Evolutionary conservation across 2,329 filamentous ascomycete genomes (phyloP).

Genomic region (Colletotrichum cuscutae): DNA sequence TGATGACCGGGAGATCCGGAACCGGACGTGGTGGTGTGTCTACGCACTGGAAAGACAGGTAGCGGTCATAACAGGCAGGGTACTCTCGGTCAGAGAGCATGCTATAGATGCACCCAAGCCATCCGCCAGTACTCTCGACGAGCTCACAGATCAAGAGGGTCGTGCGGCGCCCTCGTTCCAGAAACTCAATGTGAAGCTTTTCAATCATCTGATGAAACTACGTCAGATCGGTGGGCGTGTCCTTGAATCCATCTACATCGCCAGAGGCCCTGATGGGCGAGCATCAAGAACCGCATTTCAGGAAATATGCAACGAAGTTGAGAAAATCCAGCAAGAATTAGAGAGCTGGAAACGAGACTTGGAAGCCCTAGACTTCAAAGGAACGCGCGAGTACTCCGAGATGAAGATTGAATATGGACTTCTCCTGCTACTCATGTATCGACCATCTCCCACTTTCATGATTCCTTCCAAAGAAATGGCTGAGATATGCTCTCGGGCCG

Average conservation of each 20-base stretch:
- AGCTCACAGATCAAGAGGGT: constrained; percentile 28
- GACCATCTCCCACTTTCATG: constrained; percentile 41
- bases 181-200: constrained; percentile 30
- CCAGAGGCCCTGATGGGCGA: constrained; percentile 36
- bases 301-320: constrained; percentile 36
- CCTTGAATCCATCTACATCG: constrained; percentile 41
- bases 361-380: constrained; percentile 34
- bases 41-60: constrained; percentile 39
- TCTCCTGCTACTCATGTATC: constrained; percentile 37
- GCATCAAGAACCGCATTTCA: constrained; percentile 37
- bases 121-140: constrained; percentile 28
- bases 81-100: constrained; percentile 39
- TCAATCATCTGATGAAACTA: constrained; percentile 33
- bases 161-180: constrained; percentile 30
- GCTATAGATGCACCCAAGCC: constrained; percentile 38
- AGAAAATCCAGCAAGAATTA: constrained; percentile 34
- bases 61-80: constrained; percentile 39
- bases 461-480: constrained; percentile 39
- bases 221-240: constrained; percentile 38
- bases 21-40: constrained; percentile 40
- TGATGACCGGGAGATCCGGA: constrained; percentile 38
- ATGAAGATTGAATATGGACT: constrained; percentile 40
- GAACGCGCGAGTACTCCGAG: constrained; percentile 38
- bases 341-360: constrained; percentile 37
- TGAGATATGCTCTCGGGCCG: constrained; percentile 37